Percentiles rank a stretch among this genome's conserved stretches.
Conservation (phyloP, 2,329 filamentous ascomycete species). For the Beauveria pseudobassiana region DNA sequence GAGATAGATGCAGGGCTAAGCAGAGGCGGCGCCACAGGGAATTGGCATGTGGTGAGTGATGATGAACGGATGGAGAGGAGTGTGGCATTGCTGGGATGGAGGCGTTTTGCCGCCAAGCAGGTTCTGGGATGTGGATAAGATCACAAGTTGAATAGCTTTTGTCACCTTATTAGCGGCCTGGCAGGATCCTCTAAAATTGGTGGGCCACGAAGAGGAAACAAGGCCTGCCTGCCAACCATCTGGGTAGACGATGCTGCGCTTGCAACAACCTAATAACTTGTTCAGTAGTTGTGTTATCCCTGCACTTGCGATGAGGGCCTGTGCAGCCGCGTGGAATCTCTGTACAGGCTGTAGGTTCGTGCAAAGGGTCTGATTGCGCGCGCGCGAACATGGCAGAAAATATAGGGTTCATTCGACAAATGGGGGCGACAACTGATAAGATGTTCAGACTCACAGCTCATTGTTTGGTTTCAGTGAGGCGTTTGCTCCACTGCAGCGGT, state of each 20-base stretch:
- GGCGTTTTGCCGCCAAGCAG: not conserved
- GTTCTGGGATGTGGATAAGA: not conserved
- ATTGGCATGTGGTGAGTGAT: not conserved
- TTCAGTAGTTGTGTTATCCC: not conserved
- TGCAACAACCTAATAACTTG: no score
- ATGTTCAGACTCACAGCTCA: conserved; percentile 7
- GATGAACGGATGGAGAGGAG: not conserved
- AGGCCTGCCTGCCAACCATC: not conserved
- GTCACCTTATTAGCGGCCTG: not conserved
- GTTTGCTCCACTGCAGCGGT: not conserved
- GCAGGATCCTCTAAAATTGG: not conserved
- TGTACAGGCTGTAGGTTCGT: not conserved
- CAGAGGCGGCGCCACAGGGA: not conserved
- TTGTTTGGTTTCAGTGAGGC: conserved; percentile 1
- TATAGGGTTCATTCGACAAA: not conserved
- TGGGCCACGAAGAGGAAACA: not conserved
- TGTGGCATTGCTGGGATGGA: not conserved
- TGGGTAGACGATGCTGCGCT: no score
- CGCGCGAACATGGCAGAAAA: not conserved
- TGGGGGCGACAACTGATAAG: not conserved
- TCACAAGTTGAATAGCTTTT: not conserved
- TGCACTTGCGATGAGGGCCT: no score
- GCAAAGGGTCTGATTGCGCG: not conserved
- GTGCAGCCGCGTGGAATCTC: not conserved
- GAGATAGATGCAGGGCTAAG: not conserved